Evolutionary conservation across 495 filamentous ascomycete species (phyloP).

Genomic region (Neurospora sp.): DNA sequence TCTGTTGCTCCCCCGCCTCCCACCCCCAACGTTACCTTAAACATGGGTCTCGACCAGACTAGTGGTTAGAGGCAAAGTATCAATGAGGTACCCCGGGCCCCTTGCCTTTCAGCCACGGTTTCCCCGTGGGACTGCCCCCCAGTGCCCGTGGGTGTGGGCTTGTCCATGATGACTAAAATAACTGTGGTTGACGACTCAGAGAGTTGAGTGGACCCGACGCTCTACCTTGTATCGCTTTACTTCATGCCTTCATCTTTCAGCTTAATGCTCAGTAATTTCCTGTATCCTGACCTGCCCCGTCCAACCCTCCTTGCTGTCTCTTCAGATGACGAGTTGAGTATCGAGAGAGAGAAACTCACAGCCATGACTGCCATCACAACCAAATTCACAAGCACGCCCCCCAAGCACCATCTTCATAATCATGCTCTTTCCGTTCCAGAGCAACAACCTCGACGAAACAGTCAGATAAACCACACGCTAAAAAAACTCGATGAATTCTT

Average conservation of each 20-base stretch:
- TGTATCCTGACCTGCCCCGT: neutral
- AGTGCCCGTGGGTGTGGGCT: too few relatives aligned
- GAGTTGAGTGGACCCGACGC: neutral
- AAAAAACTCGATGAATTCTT: neutral
- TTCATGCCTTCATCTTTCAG: neutral
- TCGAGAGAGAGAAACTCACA: too few relatives aligned
- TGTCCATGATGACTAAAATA: neutral
- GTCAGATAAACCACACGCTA: neutral
- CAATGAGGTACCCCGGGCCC: neutral
- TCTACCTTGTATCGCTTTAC: neutral
- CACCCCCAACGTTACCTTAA: neutral
- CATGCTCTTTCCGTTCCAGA: neutral
- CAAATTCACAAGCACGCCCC: neutral
- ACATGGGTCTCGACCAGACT: neutral
- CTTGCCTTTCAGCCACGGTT: neutral
- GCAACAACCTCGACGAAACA: neutral
- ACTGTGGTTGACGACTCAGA: neutral
- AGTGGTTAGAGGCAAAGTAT: neutral
- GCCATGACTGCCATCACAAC: neutral
- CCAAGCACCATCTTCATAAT: neutral
- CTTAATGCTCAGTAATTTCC: neutral
- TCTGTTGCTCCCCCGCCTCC: neutral
- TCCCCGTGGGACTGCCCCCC: neutral
- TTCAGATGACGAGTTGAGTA: neutral
- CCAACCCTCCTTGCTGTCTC: neutral